These are phyloP conservation scores for Podochytrium sp. DNA, from an alignment of 192 early-diverging fungal genomes.

Conservation along the genomic window DNA sequence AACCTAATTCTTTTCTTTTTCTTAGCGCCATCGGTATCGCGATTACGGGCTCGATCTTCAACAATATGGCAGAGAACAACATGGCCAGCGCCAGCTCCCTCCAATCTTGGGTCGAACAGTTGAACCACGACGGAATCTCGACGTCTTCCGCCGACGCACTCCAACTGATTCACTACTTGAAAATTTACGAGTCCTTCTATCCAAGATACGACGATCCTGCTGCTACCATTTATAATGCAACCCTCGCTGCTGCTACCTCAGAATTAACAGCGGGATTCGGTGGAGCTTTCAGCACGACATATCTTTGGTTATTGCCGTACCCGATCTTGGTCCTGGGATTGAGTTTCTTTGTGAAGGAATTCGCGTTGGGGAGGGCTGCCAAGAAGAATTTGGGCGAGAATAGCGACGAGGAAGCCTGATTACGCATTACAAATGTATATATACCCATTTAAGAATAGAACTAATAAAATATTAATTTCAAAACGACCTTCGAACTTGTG, in stretches of 20 bases:
- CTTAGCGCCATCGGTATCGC: constrained; percentile 67
- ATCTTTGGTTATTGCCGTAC: constrained; percentile 30
- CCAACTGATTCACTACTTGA: too few relatives aligned
- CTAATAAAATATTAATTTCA: too few relatives aligned
- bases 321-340: constrained; percentile 43
- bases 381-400: too few relatives aligned
- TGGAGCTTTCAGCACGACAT: constrained; percentile 25
- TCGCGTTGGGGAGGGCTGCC: too few relatives aligned
- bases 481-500: too few relatives aligned
- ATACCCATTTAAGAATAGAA: too few relatives aligned
- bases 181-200: too few relatives aligned
- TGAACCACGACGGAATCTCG: too few relatives aligned
- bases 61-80: constrained; percentile 44
- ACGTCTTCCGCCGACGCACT: too few relatives aligned
- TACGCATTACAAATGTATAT: too few relatives aligned
- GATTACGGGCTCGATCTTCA: constrained; percentile 68
- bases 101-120: neutral
- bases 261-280: constrained; percentile 31
- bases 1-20: constrained; percentile 63
- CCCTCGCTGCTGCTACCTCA: neutral
- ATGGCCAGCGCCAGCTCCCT: neutral
- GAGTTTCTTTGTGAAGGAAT: too few relatives aligned
- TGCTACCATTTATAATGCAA: constrained; percentile 7
- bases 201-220: neutral
- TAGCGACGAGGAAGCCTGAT: too few relatives aligned